A percentile compares a stretch with the other conserved stretches of the same genome.
Conservation (phyloP, 306 rosid genomes). For the Gillenia trifoliata region DNA sequence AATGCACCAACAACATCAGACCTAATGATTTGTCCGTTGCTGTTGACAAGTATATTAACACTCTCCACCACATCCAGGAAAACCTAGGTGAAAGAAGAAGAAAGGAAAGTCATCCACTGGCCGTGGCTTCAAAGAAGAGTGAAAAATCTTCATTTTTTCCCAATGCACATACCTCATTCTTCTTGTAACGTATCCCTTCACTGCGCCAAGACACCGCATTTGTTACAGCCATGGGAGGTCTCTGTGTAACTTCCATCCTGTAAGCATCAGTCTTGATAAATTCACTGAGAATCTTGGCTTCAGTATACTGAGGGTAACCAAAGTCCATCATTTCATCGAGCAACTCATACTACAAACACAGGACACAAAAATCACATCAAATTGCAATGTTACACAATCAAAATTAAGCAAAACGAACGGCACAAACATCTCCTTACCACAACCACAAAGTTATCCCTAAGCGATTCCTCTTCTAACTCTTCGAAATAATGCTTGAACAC, state of each 20-base stretch:
- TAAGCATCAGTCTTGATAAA: slow-evolving; percentile 99
- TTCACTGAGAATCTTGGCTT: slow-evolving; percentile 93
- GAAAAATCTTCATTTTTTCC: not conserved
- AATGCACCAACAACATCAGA: slow-evolving; percentile 97
- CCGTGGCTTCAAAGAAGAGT: slow-evolving; percentile 10
- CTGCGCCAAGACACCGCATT: slow-evolving; percentile 99
- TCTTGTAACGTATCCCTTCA: slow-evolving; percentile 93
- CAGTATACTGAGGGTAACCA: slow-evolving; percentile 95
- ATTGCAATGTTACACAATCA: not conserved
- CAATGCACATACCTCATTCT: slow-evolving; percentile 68
- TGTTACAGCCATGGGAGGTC: slow-evolving; percentile 99
- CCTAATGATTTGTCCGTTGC: slow-evolving; percentile 96
- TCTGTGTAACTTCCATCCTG: slow-evolving; percentile 93
- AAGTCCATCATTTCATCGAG: slow-evolving; percentile 99
- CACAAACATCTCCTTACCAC: slow-evolving; percentile 54
- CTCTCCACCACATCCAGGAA: slow-evolving; percentile 99
- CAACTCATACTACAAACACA: slow-evolving; percentile 68
- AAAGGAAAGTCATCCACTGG: slow-evolving; percentile 17
- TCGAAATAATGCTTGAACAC: slow-evolving; percentile 97
- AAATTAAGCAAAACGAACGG: not conserved
- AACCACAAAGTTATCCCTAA: slow-evolving; percentile 96
- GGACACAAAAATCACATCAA: slow-evolving; percentile 8
- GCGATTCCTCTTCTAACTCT: slow-evolving; percentile 94
- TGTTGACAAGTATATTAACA: slow-evolving; percentile 96
- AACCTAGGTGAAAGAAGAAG: slow-evolving; percentile 42